Percentiles rank a stretch among this genome's conserved stretches.
These are phyloP conservation scores for Auriscalpium orientale DNA, from an alignment of 768 basidiomycete genomes.

Conservation along the genomic window DNA sequence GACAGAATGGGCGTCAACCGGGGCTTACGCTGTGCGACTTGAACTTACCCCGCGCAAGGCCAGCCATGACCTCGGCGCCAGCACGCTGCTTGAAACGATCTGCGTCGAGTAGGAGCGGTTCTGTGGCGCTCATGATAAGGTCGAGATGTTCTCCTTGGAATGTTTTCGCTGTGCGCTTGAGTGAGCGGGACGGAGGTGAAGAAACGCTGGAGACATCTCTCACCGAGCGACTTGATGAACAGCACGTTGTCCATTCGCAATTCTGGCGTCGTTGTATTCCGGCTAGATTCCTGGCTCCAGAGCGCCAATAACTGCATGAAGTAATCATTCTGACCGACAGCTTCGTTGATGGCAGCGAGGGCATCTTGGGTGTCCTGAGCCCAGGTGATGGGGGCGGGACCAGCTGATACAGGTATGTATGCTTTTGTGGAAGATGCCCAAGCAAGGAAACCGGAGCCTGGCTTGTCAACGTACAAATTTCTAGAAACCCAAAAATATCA, in stretches of 20 bases:
- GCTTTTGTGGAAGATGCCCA: constrained; percentile 63
- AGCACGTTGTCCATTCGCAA: constrained; percentile 45
- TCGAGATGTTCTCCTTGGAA: constrained; percentile 48
- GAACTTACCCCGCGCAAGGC: constrained; percentile 60
- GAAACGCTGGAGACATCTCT: constrained; percentile 12
- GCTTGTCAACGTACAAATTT: constrained; percentile 61
- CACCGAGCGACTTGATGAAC: constrained; percentile 45
- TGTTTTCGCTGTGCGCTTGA: constrained; percentile 49
- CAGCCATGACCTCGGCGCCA: constrained; percentile 65
- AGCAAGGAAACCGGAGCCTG: constrained; percentile 68
- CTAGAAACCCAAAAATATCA: constrained; percentile 15
- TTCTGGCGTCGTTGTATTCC: constrained; percentile 42
- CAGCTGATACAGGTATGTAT: constrained; percentile 37
- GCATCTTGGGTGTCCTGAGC: constrained; percentile 43
- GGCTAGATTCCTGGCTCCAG: constrained; percentile 79
- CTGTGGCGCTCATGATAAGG: constrained; percentile 44
- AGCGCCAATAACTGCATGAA: constrained; percentile 52
- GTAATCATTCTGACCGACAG: constrained; percentile 44
- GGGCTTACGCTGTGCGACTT: not conserved
- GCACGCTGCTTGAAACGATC: constrained; percentile 87
- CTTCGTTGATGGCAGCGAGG: constrained; percentile 43
- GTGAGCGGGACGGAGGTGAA: constrained; percentile 4
- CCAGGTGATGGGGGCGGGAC: constrained; percentile 40
- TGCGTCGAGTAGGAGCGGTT: constrained; percentile 51
- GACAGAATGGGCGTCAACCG: constrained; percentile 5